A percentile compares a stretch with the other conserved stretches of the same genome.
Evolutionary conservation across 768 basidiomycete species (phyloP).

Genomic region (Phallus indusiatus): DNA sequence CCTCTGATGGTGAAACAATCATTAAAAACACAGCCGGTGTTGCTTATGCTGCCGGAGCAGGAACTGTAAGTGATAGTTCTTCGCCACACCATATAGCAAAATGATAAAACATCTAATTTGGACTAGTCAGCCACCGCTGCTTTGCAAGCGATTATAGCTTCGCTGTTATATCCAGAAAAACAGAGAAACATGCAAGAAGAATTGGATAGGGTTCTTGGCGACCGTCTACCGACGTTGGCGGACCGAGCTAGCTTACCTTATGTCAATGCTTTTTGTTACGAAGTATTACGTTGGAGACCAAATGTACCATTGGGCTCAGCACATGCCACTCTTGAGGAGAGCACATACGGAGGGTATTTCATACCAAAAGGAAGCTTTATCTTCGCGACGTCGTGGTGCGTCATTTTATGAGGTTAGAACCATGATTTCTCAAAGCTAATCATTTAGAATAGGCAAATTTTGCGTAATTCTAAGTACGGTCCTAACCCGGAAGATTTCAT

Average conservation of each 20-base stretch:
- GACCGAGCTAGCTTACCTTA: constrained; percentile 17
- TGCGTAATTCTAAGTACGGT: neutral
- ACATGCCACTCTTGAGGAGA: neutral
- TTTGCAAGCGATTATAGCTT: constrained; percentile 42
- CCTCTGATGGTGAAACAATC: constrained; percentile 1
- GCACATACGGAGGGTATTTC: neutral
- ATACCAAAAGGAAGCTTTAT: neutral
- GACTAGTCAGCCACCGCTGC: constrained; percentile 41
- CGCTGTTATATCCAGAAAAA: constrained; percentile 45
- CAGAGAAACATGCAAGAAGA: constrained; percentile 41
- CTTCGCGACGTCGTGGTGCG: neutral
- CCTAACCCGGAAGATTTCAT: neutral
- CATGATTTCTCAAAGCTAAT: neutral
- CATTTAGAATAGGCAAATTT: neutral
- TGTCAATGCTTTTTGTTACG: neutral
- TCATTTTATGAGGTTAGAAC: neutral
- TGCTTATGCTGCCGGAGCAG: constrained; percentile 34
- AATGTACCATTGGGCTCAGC: neutral
- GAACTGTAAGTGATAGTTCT: constrained; percentile 27
- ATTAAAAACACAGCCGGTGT: constrained; percentile 29
- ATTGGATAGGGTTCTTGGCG: constrained; percentile 38
- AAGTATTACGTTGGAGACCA: neutral
- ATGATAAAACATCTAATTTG: neutral
- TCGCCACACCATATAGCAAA: neutral
- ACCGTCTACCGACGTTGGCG: constrained; percentile 36